A percentile compares a stretch with the other conserved stretches of the same genome.
phyloP scores from a whole-genome alignment of 2,329 filamentous ascomycete genomes.

The Phialophora expanda region DNA sequence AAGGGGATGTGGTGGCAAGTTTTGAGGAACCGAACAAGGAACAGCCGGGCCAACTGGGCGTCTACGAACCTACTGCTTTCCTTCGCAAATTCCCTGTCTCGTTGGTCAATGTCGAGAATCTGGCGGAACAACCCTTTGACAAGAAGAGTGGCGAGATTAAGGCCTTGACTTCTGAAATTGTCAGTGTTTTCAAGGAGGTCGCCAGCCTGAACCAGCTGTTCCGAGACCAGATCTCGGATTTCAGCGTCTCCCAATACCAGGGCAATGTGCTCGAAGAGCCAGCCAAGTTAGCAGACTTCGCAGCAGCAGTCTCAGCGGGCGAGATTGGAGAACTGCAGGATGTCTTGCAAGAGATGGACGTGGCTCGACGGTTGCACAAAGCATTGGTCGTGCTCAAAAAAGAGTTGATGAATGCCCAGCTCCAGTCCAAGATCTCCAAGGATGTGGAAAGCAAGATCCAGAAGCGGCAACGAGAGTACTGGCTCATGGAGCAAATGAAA shows the following conservation, averaged over 20 bases:
- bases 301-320: constrained; percentile 92
- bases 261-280: constrained; percentile 96
- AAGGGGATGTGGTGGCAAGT: constrained; percentile 93
- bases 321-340: constrained; percentile 92
- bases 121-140: constrained; percentile 86
- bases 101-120: constrained; percentile 92
- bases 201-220: constrained; percentile 93
- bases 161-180: constrained; percentile 94
- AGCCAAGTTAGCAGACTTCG: constrained; percentile 94
- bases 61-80: constrained; percentile 89
- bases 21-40: constrained; percentile 84
- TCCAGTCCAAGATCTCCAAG: constrained; percentile 96
- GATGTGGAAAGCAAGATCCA: constrained; percentile 97
- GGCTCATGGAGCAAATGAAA: constrained; percentile 99
- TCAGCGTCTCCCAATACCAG: constrained; percentile 91
- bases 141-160: constrained; percentile 87
- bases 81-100: constrained; percentile 89
- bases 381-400: constrained; percentile 93
- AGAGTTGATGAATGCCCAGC: constrained; percentile 95
- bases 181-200: constrained; percentile 98
- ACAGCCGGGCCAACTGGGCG: constrained; percentile 58
- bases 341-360: constrained; percentile 83
- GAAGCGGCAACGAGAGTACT: constrained; percentile 96
- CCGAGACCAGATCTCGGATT: constrained; percentile 95
- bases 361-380: constrained; percentile 91